phyloP scores from a whole-genome alignment of 495 filamentous ascomycete genomes.

The Penicillium crystallinum region DNA sequence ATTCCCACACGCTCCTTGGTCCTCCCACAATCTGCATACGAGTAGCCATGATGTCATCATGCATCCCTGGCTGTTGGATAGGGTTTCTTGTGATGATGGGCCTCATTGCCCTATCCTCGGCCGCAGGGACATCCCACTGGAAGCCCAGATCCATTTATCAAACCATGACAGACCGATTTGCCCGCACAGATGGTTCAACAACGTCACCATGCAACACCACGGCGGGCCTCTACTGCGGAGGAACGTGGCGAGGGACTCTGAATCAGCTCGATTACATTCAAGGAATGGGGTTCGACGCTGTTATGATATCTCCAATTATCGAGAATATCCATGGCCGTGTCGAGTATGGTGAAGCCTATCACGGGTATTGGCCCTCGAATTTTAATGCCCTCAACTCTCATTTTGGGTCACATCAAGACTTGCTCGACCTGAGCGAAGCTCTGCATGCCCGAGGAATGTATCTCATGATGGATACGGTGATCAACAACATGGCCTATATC shows the following conservation, averaged over 20 bases:
- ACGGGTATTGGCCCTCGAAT: slow-evolving; percentile 71
- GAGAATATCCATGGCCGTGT: slow-evolving; percentile 48
- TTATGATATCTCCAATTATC: slow-evolving; percentile 78
- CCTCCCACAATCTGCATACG: background rate
- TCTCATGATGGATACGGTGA: slow-evolving; percentile 73
- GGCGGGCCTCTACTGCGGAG: slow-evolving; percentile 63
- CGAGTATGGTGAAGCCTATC: slow-evolving; percentile 57
- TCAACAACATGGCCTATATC: slow-evolving; percentile 64
- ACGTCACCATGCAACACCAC: slow-evolving; percentile 43
- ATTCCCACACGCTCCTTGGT: background rate
- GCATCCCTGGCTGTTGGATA: background rate
- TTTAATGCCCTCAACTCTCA: slow-evolving; percentile 60
- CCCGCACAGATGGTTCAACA: slow-evolving; percentile 57
- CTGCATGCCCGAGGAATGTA: slow-evolving; percentile 61
- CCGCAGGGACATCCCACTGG: slow-evolving; percentile 41
- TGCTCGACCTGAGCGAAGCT: slow-evolving; percentile 55
- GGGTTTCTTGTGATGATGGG: background rate
- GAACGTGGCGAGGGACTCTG: slow-evolving; percentile 67
- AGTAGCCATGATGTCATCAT: slow-evolving; percentile 7
- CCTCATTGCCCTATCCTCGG: slow-evolving; percentile 6
- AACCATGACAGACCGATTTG: slow-evolving; percentile 71
- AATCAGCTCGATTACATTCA: slow-evolving; percentile 56
- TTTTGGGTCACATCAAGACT: slow-evolving; percentile 60
- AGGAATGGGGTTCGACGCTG: slow-evolving; percentile 73
- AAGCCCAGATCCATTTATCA: slow-evolving; percentile 65